Percentiles rank a stretch among this genome's conserved stretches.
phyloP scores from a whole-genome alignment of 177 flowering plant species.

The Vitis hybrid region DNA sequence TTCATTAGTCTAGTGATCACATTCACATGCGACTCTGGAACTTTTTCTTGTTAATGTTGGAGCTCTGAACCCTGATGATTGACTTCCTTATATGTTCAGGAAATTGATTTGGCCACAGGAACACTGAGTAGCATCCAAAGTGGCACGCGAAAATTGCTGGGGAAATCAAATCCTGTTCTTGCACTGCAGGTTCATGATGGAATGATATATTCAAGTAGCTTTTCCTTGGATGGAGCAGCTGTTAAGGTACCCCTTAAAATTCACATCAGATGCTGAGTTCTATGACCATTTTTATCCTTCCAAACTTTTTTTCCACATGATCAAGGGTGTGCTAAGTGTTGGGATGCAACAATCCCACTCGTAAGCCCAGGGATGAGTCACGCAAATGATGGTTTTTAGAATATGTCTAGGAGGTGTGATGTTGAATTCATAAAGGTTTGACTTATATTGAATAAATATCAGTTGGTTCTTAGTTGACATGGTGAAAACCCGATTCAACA shows the following conservation, averaged over 20 bases:
- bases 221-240: slow-evolving; percentile 64
- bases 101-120: slow-evolving; percentile 74
- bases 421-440: too few species aligned
- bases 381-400: too few species aligned
- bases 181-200: slow-evolving; percentile 60
- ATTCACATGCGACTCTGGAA: background rate
- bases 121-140: slow-evolving; percentile 57
- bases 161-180: slow-evolving; percentile 59
- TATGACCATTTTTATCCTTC: background rate
- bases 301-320: background rate
- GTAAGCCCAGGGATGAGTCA: too few species aligned
- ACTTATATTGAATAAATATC: too few species aligned
- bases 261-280: background rate
- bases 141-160: slow-evolving; percentile 61
- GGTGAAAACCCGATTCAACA: too few species aligned
- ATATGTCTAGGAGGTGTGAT: too few species aligned
- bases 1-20: background rate
- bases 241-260: slow-evolving; percentile 53
- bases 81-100: slow-evolving; percentile 33
- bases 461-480: too few species aligned
- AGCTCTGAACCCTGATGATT: background rate
- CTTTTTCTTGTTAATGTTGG: too few species aligned
- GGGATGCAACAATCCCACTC: too few species aligned
- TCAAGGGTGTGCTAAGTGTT: background rate
- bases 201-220: slow-evolving; percentile 58